Percentiles rank a stretch among this genome's conserved stretches.
Conservation (phyloP, 2,329 filamentous ascomycete genomes). For the Pestalotiopsis sp. region DNA sequence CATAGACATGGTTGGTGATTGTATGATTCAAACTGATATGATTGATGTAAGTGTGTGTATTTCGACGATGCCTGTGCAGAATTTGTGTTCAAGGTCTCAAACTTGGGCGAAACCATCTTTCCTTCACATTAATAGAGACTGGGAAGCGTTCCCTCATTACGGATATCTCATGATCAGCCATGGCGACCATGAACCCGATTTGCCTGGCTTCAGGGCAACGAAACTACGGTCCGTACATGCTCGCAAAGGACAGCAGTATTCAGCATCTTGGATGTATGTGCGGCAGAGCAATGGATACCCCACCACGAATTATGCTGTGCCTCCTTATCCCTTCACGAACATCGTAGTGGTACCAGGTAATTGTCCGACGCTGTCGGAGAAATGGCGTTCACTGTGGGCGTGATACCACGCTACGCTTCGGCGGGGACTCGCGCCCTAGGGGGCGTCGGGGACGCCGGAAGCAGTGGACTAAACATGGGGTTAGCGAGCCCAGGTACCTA, state of each 20-base stretch:
- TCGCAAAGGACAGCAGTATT: background rate
- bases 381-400: background rate
- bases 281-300: background rate
- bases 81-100: background rate
- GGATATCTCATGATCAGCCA: background rate
- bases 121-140: background rate
- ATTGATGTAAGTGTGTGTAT: background rate
- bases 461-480: background rate
- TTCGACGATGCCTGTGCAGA: background rate
- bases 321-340: background rate
- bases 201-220: background rate
- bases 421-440: no score
- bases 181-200: background rate
- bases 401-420: background rate
- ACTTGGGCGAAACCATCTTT: background rate
- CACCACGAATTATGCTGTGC: background rate
- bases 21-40: background rate
- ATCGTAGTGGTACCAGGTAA: background rate
- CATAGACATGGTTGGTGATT: constrained; percentile 3
- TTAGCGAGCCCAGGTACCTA: background rate
- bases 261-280: background rate
- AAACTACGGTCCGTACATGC: background rate
- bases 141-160: background rate
- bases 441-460: background rate
- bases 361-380: background rate